Evolutionary conservation across 2,329 filamentous ascomycete species (phyloP), one percentile per base, ranked within the genome.

Genomic region (Fusarium kyushuense): DNA sequence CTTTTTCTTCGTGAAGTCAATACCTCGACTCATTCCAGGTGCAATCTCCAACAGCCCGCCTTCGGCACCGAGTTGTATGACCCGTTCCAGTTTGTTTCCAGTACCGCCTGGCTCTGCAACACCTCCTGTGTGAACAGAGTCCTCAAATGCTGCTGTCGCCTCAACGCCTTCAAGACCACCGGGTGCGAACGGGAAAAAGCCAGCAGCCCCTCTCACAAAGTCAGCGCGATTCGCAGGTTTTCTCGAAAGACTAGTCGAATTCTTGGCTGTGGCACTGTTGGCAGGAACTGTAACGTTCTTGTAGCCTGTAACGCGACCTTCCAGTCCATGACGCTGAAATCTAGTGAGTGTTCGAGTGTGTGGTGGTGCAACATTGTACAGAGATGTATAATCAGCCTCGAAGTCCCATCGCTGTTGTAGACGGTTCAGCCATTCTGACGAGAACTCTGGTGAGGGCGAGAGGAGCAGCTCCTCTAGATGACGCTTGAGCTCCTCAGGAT

Each of bases 261-360:
- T 97, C 81, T 97, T 99, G 47, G 94, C 95, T 17, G 92, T 97
- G 17, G 92, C 93, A 73, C 92, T 96, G 74, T 90, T 92, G 33
- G 93, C 93, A 7, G 95, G 93, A 11, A 98, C 89, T 1, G 96
- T 97, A 51, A 98, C 92, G 77, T 97, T 96, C 76, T 90, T 92
- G 79, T 99, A 98, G 51, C 94, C 94, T 11, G 93, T 97, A 25
- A 99, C 95, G 53, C 91, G 88, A 23, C 96, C 96, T 79, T 98
- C 94, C 16, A 98, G 85, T 8, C 96, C 96, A 79, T 97, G 93
- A 56, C 96, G 87, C 43, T 90, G 91, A 78, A 99, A 99, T 30
- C 96, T 90, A 29, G 93, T 97, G 71, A 97, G 90, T n/a, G 94
- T 98, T 59, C 96, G 89, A 17, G 94, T 95, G 80, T 98, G 96